phyloP scores from a whole-genome alignment of 352 stramenopile genomes.

The Discostella stelligera region DNA sequence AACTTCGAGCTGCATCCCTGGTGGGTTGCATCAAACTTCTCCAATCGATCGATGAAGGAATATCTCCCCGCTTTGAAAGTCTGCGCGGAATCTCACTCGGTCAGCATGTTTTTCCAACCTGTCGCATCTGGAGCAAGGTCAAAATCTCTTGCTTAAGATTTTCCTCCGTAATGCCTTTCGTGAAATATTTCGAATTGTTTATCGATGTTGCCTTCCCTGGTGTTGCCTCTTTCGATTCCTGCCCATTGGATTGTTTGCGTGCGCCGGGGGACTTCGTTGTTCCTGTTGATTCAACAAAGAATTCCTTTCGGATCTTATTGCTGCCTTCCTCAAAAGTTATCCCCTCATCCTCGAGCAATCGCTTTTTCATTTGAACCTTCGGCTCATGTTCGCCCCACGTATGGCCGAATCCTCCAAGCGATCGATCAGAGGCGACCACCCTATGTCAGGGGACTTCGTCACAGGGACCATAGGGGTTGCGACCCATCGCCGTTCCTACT shows the following conservation, averaged over 20 bases:
- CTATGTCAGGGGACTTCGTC: constrained; percentile 50
- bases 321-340: constrained; percentile 36
- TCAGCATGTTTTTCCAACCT: constrained; percentile 51
- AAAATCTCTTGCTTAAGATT: constrained; percentile 44
- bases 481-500: constrained; percentile 44
- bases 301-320: constrained; percentile 35
- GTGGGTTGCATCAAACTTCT: constrained; percentile 47
- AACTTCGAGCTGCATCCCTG: constrained; percentile 33
- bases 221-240: constrained; percentile 5
- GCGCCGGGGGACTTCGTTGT: background rate
- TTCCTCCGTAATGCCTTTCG: constrained; percentile 12
- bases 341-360: constrained; percentile 40
- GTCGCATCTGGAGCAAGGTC: constrained; percentile 26
- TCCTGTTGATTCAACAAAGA: constrained; percentile 22
- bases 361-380: constrained; percentile 38
- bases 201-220: background rate
- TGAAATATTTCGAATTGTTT: constrained; percentile 9
- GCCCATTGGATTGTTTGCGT: constrained; percentile 1
- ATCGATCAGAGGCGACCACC: constrained; percentile 48
- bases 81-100: constrained; percentile 49
- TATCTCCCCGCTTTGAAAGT: constrained; percentile 34
- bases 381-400: constrained; percentile 32
- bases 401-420: constrained; percentile 42
- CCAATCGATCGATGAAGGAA: constrained; percentile 34
- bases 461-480: constrained; percentile 31